Percentiles rank a stretch among this genome's conserved stretches.
Conservation (phyloP, 805 yeast species). For the Metschnikowia lunata region DNA sequence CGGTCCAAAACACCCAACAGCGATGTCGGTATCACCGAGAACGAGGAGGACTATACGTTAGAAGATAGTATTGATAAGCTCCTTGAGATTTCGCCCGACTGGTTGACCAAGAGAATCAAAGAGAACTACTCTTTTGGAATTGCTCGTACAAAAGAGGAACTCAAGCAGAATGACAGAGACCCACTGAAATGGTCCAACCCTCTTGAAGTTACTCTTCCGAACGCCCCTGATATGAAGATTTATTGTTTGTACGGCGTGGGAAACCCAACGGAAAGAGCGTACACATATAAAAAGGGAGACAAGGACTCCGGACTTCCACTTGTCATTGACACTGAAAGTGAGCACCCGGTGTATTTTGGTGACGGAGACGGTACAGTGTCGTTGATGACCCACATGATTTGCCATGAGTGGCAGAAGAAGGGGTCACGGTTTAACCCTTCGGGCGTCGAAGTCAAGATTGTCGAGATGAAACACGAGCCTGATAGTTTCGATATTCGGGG, state of each 20-base stretch:
- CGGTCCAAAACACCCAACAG: slow-evolving; percentile 29
- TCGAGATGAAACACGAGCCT: slow-evolving; percentile 91
- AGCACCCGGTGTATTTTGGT: slow-evolving; percentile 67
- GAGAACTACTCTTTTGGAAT: slow-evolving; percentile 79
- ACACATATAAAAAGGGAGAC: slow-evolving; percentile 67
- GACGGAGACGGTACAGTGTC: slow-evolving; percentile 98
- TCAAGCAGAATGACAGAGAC: slow-evolving; percentile 59
- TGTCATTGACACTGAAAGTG: slow-evolving; percentile 63
- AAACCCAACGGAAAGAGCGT: slow-evolving; percentile 92
- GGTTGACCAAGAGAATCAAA: slow-evolving; percentile 64
- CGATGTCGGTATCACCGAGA: slow-evolving; percentile 9
- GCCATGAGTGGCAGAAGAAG: slow-evolving; percentile 80
- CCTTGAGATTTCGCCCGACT: slow-evolving; percentile 61
- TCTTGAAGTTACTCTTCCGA: slow-evolving; percentile 82
- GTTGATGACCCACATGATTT: slow-evolving; percentile 78
- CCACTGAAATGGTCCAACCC: slow-evolving; percentile 93
- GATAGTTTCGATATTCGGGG: slow-evolving; percentile 92
- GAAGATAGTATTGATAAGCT: slow-evolving; percentile 63
- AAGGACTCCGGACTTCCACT: slow-evolving; percentile 54
- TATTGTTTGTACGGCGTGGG: slow-evolving; percentile 96
- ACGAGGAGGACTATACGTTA: slow-evolving; percentile 53
- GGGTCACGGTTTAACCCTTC: slow-evolving; percentile 79
- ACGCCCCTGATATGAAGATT: slow-evolving; percentile 88
- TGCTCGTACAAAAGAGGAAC: slow-evolving; percentile 56
- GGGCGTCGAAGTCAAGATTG: slow-evolving; percentile 63